Base-by-base conservation (phyloP, 1,284 basidiomycete genomes). In the Ustilago trichophora region DNA sequence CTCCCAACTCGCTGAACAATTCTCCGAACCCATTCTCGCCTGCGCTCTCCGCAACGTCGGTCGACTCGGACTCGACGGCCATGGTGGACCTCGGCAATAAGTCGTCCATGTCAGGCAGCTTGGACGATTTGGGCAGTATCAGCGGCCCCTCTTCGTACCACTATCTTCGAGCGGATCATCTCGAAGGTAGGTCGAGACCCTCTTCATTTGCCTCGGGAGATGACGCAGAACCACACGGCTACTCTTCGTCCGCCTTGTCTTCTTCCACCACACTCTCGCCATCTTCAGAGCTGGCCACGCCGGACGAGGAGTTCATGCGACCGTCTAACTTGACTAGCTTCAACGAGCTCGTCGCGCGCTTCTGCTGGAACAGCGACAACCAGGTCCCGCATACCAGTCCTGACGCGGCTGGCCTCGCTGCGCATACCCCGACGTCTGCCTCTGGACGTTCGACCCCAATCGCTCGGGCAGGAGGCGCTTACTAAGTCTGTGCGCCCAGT, bases 361-460 rank as follows among this genome's bases (percentile, higher is more conserved):
- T 72, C 48, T 78, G 76, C 57, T 78, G 75, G 76, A 72, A 73
- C 66, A 45, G 57, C 27, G 71, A 74, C 51, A 67, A 58, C 12
- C 63, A 66, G 43, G 54, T 71, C 1, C 58, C 63, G 3, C 64
- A 59, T 27, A 21, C 49, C 36, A 68, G 53, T 26, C 50, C 53
- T 1, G 49, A 68, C 13, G 50, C 46, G 3, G 16, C 57, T 12
- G 42, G 25, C 10, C 42, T 67, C 18, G 22, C 41, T 3, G 32
- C 58, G 18, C 53, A 54, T 41, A 68, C 65, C 7, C 58, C 65
- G 6, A 51, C 50, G 7, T 68, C 65, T 16, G 54, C 65, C 31
- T 68, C 65, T 36, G 65, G 65, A 19, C 65, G 65, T 16, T 68
- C 65, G 15, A 68, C 65, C 6, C 65, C 65, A 26, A 68, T 62